Percentiles rank a stretch among this genome's conserved stretches.
phyloP scores from a whole-genome alignment of 768 basidiomycete genomes.

The Leccinum aurantiacum region DNA sequence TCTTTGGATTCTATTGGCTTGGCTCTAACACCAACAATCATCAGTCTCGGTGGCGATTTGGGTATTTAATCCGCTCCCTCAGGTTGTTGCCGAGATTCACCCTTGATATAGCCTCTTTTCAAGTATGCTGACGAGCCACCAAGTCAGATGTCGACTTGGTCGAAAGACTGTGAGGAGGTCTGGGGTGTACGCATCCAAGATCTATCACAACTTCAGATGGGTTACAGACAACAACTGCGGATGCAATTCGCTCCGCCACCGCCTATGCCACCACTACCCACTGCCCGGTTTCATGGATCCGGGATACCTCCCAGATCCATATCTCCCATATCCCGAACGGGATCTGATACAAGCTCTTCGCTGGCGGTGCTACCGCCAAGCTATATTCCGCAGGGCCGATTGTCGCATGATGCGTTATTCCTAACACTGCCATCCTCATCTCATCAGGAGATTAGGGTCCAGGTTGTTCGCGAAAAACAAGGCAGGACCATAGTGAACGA shows the following conservation, averaged over 20 bases:
- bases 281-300: conserved; percentile 13
- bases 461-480: conserved; percentile 27
- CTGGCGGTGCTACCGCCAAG: conserved; percentile 28
- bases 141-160: conserved; percentile 56
- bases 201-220: conserved; percentile 31
- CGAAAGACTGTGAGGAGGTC: conserved; percentile 59
- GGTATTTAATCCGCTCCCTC: conserved; percentile 44
- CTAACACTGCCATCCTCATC: conserved; percentile 22
- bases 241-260: conserved; percentile 19
- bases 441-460: conserved; percentile 20
- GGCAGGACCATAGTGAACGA: conserved; percentile 26
- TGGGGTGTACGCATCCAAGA: conserved; percentile 64
- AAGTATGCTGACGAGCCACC: conserved; percentile 61
- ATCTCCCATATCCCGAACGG: conserved; percentile 22
- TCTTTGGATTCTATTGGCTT: conserved; percentile 35
- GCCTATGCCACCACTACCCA: conserved; percentile 25
- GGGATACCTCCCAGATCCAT: conserved; percentile 15
- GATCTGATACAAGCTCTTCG: conserved; percentile 19
- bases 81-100: conserved; percentile 18
- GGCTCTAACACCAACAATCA: conserved; percentile 16
- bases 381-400: conserved; percentile 34
- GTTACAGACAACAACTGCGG: conserved; percentile 18
- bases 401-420: conserved; percentile 37
- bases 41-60: conserved; percentile 62
- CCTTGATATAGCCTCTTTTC: conserved; percentile 54